Base-by-base conservation (phyloP, 1,139 yeast genomes). In the Wickerhamomyces sp. region DNA sequence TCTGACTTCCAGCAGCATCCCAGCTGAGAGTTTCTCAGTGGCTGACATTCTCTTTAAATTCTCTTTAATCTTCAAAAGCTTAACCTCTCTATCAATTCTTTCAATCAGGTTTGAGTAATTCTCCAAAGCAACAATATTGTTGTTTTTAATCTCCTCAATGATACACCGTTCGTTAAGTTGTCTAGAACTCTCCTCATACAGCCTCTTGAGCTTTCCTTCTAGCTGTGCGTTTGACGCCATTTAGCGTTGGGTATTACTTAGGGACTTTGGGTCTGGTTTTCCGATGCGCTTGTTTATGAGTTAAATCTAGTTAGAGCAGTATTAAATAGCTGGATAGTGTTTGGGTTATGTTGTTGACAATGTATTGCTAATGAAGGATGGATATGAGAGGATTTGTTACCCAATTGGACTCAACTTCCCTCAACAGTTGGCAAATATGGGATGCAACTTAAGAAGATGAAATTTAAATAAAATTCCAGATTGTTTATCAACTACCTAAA, bases 121-220 rank as follows among this genome's bases (percentile, higher is more conserved):
- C 3, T 23, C 31, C 31, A 49, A 10, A 7, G 58, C 57, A 7
- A 41, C 41, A 1, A 41, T 31, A 27, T 52, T 55, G 35, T 51
- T 49, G 39, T 57, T 57, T 37, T 53, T 50, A 14, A 57, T 55
- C 46, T 57, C 61, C 32, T 50, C 51, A 40, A 54, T 50, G 29
- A 57, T 49, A 27, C 53, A 48, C 6, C 46, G 40, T 11, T 45
- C 46, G n/a, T 45, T 49, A 27, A 39, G 40, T 3, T 37, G 26
- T 5, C 14, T 44, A 9, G 48, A 42, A 7, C 40, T 30, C 6
- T 48, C 43, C 13, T 51, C 41, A 10, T 51, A 47, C 10, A 42
- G 40, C 29, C 41, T 39, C 1, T 10, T 6, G 3, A 45, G 43
- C 2, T 39, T 29, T 15, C 38, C 35, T 34, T 44, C 47, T 23